A percentile compares a stretch with the other conserved stretches of the same genome.
phyloP scores from a whole-genome alignment of 2,329 filamentous ascomycete species.

The Allantophomopsis lycopodina region DNA sequence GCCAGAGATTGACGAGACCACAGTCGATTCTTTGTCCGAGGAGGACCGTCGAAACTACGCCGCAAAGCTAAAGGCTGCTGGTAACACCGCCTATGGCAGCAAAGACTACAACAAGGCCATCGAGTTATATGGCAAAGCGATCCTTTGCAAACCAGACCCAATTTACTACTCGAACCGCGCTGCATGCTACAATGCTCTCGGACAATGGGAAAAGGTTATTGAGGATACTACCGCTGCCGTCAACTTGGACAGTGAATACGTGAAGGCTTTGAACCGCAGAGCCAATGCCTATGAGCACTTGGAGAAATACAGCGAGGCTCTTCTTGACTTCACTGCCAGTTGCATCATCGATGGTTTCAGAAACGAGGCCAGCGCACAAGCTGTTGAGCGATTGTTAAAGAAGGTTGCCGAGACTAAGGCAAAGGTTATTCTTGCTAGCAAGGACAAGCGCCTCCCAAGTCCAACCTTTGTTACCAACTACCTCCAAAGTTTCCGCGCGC shows the following conservation, averaged over 20 bases:
- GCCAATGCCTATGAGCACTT: conserved; percentile 95
- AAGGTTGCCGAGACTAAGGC: conserved; percentile 94
- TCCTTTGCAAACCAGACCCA: conserved; percentile 91
- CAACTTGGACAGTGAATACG: conserved; percentile 85
- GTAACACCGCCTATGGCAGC: conserved; percentile 89
- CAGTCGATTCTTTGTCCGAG: conserved; percentile 31
- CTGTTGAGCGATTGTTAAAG: conserved; percentile 87
- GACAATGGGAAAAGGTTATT: conserved; percentile 89
- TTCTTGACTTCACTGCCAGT: conserved; percentile 95
- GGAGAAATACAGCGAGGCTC: conserved; percentile 79
- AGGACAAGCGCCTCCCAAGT: conserved; percentile 77
- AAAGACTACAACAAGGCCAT: conserved; percentile 94
- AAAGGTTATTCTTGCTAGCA: conserved; percentile 70
- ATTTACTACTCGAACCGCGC: conserved; percentile 99
- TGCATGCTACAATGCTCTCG: conserved; percentile 89
- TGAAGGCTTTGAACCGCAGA: conserved; percentile 93
- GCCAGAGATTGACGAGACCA: conserved; percentile 49
- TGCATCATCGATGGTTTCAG: conserved; percentile 98
- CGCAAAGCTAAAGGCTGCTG: conserved; percentile 82
- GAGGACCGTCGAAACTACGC: conserved; percentile 78
- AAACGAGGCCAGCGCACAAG: conserved; percentile 76
- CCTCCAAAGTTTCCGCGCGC: conserved; percentile 90
- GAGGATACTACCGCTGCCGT: conserved; percentile 94
- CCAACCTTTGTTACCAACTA: conserved; percentile 98
- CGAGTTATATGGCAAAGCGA: conserved; percentile 87